Percentiles rank a stretch among this genome's conserved stretches.
Conservation (phyloP, 768 basidiomycete genomes). For the Pisolithus albus region DNA sequence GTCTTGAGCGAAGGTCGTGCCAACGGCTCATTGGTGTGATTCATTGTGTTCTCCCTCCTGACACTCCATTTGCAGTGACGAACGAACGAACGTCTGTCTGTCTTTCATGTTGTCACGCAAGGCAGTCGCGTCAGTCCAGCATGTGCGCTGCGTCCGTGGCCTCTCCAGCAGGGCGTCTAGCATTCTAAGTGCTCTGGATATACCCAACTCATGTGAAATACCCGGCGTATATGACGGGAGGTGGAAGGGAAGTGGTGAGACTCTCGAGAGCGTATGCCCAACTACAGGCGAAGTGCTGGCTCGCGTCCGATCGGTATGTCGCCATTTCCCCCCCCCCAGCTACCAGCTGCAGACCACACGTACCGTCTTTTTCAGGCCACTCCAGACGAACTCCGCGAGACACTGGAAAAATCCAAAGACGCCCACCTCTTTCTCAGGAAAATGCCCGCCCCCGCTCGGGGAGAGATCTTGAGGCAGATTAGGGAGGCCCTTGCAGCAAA, state of each 20-base stretch:
- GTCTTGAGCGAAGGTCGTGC: too few relatives aligned
- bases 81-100: neutral
- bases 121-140: constrained; percentile 6
- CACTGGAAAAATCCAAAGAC: constrained; percentile 63
- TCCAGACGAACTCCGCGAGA: constrained; percentile 61
- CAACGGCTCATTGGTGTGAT: neutral
- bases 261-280: constrained; percentile 69
- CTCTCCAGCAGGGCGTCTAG: constrained; percentile 67
- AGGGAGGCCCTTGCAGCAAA: constrained; percentile 74
- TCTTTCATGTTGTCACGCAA: constrained; percentile 20
- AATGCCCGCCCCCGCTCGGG: constrained; percentile 81
- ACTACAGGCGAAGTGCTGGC: constrained; percentile 84
- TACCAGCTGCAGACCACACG: neutral
- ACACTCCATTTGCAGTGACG: neutral
- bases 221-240: constrained; percentile 76
- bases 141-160: constrained; percentile 30
- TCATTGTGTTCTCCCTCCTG: neutral
- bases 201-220: constrained; percentile 49
- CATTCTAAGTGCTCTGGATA: constrained; percentile 58
- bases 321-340: neutral
- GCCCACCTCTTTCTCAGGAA: constrained; percentile 67
- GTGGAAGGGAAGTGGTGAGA: constrained; percentile 71
- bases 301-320: constrained; percentile 58
- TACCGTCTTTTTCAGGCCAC: constrained; percentile 42
- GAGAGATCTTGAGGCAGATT: constrained; percentile 84